Base-by-base conservation (phyloP, 331 rosid genomes). In the Pyrus hybrid region DNA sequence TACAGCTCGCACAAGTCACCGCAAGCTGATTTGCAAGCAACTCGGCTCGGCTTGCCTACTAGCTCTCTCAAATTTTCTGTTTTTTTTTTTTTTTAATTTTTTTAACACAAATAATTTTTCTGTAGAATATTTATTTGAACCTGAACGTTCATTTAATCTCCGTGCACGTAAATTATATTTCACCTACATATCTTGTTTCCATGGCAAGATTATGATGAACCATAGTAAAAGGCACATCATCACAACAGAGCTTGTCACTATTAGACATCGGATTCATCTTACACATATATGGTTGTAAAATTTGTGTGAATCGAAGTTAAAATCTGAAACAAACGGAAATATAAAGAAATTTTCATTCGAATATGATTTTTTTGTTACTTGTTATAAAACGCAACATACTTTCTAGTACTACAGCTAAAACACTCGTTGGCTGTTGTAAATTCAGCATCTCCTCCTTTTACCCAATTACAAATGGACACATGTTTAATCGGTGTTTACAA, bases 1-100 rank as follows among this genome's bases (percentile, higher is more conserved):
- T 35, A 60, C 63, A 28, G 63, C 26, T 22, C 25, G 11, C 61
- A 13, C 23, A 60, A 25, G 45, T 61, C 76, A 70, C 60, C 29
- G 60, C 76, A 26, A 43, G 70, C 29, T 62, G 70, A 29, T 73
- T 73, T 41, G 43, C 77, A 62, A 62, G 70, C 70, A 73, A 82
- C 74, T 71, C 33, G 75, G 56, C 71, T 70, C 66, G 73, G 85
- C 63, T 76, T 64, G 17, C 14, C 26, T 14, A 16, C 3, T 13
- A 65, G 9, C 22, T 65, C 25, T 3, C 28, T 20, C 13, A 49
- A 49, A 7, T 33, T 20, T 9, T 5, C 14, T 32, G 6, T 9
- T 1, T 0, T 28, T 6, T n/a, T 29, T 8, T 28, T 33, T 29
- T 35, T 8, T 26, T 0, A 7, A 30, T 4, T 8, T 23, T 63